Base-by-base conservation (phyloP, 352 stramenopile genomes). In the Phytopythium kandeliae region DNA sequence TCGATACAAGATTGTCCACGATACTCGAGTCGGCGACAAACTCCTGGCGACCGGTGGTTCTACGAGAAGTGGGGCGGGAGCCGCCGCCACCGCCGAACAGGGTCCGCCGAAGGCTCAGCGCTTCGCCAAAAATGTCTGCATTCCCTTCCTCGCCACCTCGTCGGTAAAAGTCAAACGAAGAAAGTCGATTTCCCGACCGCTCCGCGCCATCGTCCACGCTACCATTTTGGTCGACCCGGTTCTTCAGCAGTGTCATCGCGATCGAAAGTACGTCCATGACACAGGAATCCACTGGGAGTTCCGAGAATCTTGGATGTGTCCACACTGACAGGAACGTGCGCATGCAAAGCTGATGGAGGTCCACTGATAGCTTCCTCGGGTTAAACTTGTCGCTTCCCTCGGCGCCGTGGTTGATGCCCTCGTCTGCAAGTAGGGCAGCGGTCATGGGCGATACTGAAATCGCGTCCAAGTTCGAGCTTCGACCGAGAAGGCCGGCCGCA, bases 1-100 rank as follows among this genome's bases (percentile, higher is more conserved):
- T 98, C 11, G 96, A 95, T 19, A 85, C 78, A 16, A 99, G 71
- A 33, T 74, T 91, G n/a, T 93, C 80, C 13, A 98, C 87, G 42
- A 96, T 86, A 16, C 81, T 77, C 24, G 96, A 77, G 51, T 96
- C 95, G 13, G 94, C 74, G 45, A 90, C 80, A 72, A 98, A 98
- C 3, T 75, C 63, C 26, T 78, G 71, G 17, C 51, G 64, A 36
- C 59, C 37, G 42, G 25, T 76, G 38, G 58, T 60, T 25, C 48
- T 54, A 41, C 50, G 44, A 28, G 57, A 49, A 47, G 62, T 57
- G 2, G 54, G 60, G 1, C 33, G 41, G 34, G 38, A 28, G 21
- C 38, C 13, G 8, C 37, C 13, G 8, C 37, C 55, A 28, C 59
- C 60, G 17, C 67, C 69, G 66, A 89, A 86, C 3, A 90, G 45